Evolutionary conservation across 331 rosid species (phyloP).

Genomic region (Dryas integrifolia): DNA sequence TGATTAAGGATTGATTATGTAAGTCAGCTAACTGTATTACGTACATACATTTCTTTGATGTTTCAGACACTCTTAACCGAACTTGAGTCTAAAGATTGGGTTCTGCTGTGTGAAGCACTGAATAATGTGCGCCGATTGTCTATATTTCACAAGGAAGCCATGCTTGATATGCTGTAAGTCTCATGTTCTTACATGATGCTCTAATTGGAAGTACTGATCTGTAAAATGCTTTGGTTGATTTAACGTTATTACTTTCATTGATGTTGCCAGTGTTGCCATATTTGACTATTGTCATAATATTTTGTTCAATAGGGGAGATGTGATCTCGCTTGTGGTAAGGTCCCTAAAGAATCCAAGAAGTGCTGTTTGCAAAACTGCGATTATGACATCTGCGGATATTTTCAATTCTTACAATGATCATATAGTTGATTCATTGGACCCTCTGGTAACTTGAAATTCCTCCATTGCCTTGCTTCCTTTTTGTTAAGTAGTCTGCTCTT

Average conservation of each 20-base stretch:
- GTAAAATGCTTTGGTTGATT: background rate
- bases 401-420: slow-evolving; percentile 71
- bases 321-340: slow-evolving; percentile 67
- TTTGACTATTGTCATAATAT: slow-evolving; percentile 24
- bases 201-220: background rate
- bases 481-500: slow-evolving; percentile 13
- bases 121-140: slow-evolving; percentile 77
- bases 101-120: slow-evolving; percentile 73
- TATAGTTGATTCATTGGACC: slow-evolving; percentile 77
- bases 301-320: slow-evolving; percentile 64
- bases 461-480: slow-evolving; percentile 22
- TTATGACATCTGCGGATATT: slow-evolving; percentile 93
- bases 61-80: slow-evolving; percentile 71
- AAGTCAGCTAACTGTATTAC: slow-evolving; percentile 6
- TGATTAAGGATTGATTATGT: slow-evolving; percentile 8
- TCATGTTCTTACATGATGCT: slow-evolving; percentile 13
- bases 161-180: slow-evolving; percentile 75
- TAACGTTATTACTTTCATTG: no score
- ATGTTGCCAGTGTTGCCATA: background rate
- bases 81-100: slow-evolving; percentile 88
- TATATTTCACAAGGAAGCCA: slow-evolving; percentile 72
- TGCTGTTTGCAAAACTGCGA: slow-evolving; percentile 96
- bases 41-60: slow-evolving; percentile 24
- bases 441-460: slow-evolving; percentile 56
- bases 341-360: slow-evolving; percentile 92